phyloP scores from a whole-genome alignment of 164 flowering plant species.

The grape (Vitis vinifera) region ASM3070453v1 NC_081814.1:7236501-7237000 shows the following conservation, averaged over 20 bases:
- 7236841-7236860: constrained; percentile 95
- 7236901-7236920: constrained; percentile 96
- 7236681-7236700: constrained; percentile 91
- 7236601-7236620: constrained; percentile 93
- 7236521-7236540: constrained; percentile 67
- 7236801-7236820: constrained; percentile 96
- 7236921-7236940: constrained; percentile 94
- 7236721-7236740: constrained; percentile 95
- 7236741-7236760: constrained; percentile 99
- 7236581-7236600: constrained; percentile 95
- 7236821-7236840: constrained; percentile 94
- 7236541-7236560: constrained; percentile 80
- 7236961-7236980: constrained; percentile 40
- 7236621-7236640: constrained; percentile 99
- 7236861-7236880: constrained; percentile 94
- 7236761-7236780: constrained; percentile 92
- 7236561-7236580: constrained; percentile 90
- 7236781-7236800: constrained; percentile 90
- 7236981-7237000: constrained; percentile 58
- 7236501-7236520: constrained; percentile 86
- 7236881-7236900: constrained; percentile 96
- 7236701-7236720: constrained; percentile 98
- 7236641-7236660: constrained; percentile 97
- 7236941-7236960: constrained; percentile 97
- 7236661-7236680: constrained; percentile 98